Evolutionary conservation across 2,329 filamentous ascomycete genomes (phyloP).

Genomic region (Fusarium drepaniforme): DNA sequence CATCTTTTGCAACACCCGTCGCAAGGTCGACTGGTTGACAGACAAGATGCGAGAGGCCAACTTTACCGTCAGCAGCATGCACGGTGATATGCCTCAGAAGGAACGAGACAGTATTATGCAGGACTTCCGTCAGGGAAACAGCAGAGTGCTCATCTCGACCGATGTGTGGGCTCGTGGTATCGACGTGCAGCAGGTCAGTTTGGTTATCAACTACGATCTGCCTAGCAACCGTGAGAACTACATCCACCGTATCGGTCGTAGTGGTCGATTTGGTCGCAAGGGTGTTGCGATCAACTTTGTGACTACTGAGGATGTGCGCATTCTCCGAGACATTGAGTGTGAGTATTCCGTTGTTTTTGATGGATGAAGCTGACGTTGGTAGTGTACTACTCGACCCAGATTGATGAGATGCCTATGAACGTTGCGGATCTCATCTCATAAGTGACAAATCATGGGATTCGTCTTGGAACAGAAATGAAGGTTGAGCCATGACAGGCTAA

Average conservation of each 20-base stretch:
- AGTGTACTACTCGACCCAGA: conserved; percentile 97
- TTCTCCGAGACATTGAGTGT: conserved; percentile 96
- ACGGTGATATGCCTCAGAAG: conserved; percentile 99
- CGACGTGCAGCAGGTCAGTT: conserved; percentile 96
- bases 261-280: conserved; percentile 95
- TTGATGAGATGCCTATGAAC: conserved; percentile 99
- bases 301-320: conserved; percentile 96
- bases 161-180: conserved; percentile 99
- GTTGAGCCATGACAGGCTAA: conserved; percentile 31
- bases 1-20: conserved; percentile 99
- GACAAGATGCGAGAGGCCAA: conserved; percentile 99
- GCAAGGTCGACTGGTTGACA: conserved; percentile 99
- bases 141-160: conserved; percentile 94
- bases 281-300: conserved; percentile 99
- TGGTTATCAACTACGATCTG: conserved; percentile 99
- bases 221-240: conserved; percentile 99
- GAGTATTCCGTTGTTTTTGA: conserved; percentile 53
- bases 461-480: conserved; percentile 1
- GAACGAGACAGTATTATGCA: conserved; percentile 99
- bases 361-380: conserved; percentile 47
- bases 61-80: conserved; percentile 99
- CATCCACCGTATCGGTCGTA: conserved; percentile 97
- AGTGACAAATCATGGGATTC: conserved; percentile 11
- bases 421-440: conserved; percentile 73
- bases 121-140: conserved; percentile 97